These are phyloP conservation scores for Friedmanniomyces simplex DNA, from an alignment of 495 filamentous ascomycete species.

Conservation along the genomic window DNA sequence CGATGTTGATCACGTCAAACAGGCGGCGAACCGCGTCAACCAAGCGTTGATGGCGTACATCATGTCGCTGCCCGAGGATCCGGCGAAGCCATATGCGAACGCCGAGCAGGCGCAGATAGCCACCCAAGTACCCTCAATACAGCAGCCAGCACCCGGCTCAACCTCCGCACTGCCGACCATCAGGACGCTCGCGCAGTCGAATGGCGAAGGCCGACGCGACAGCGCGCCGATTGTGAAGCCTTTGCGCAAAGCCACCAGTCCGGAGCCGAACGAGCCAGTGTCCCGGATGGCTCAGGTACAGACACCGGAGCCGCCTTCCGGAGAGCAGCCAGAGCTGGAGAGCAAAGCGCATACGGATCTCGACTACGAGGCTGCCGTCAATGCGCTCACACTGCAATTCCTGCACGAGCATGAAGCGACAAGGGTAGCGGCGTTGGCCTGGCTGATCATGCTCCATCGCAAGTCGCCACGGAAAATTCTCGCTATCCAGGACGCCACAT, in stretches of 20 bases:
- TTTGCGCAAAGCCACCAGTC: constrained; percentile 11
- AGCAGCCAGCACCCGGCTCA: constrained; percentile 19
- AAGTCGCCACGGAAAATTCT: constrained; percentile 82
- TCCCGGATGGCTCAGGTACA: not conserved
- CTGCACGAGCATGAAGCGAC: constrained; percentile 95
- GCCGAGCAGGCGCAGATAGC: constrained; percentile 19
- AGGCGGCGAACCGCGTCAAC: constrained; percentile 82
- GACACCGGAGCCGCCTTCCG: constrained; percentile 32
- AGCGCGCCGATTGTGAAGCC: not conserved
- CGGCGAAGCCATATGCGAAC: not conserved
- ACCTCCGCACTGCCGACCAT: not conserved
- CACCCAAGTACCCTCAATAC: constrained; percentile 25
- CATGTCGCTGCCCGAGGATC: constrained; percentile 77
- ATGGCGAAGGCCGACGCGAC: constrained; percentile 16
- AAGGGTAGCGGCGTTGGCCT: constrained; percentile 81
- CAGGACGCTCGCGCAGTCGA: constrained; percentile 1
- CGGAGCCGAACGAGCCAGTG: constrained; percentile 9
- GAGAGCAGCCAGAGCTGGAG: constrained; percentile 17
- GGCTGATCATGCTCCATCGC: constrained; percentile 94
- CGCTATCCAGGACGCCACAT: constrained; percentile 93
- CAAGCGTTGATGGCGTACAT: constrained; percentile 84
- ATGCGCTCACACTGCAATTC: constrained; percentile 86
- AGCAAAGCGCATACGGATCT: constrained; percentile 53
- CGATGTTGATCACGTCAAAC: constrained; percentile 74
- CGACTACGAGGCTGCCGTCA: constrained; percentile 96